phyloP scores from a whole-genome alignment of 192 early-diverging fungal genomes.

The Podila epigama region DNA sequence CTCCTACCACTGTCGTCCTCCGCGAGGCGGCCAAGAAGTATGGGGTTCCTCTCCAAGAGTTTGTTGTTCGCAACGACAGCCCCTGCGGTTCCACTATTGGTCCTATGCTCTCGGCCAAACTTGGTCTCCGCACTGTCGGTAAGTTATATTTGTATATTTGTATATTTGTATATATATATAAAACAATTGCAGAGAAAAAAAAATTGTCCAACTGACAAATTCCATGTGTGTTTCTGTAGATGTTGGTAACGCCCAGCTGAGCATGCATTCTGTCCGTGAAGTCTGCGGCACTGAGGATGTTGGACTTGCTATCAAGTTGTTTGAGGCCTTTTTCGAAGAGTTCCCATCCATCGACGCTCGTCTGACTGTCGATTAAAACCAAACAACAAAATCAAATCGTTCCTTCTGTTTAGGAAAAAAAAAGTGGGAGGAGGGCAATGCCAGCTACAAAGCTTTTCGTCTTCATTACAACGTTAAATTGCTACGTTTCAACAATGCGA shows the following conservation, averaged over 20 bases:
- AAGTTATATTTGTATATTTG: slow-evolving; percentile 14
- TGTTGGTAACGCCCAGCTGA: slow-evolving; percentile 94
- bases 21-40: slow-evolving; percentile 81
- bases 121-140: slow-evolving; percentile 95
- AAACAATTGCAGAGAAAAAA: not conserved
- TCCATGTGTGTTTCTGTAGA: slow-evolving; percentile 54
- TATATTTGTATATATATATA: not conserved
- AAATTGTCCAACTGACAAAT: no score
- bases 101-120: slow-evolving; percentile 92
- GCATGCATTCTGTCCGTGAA: slow-evolving; percentile 98
- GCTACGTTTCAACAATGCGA: no score
- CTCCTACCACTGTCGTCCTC: slow-evolving; percentile 74
- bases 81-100: slow-evolving; percentile 98
- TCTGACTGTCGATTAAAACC: slow-evolving; percentile 62
- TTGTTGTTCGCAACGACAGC: slow-evolving; percentile 92
- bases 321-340: slow-evolving; percentile 77
- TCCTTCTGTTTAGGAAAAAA: no score
- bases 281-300: slow-evolving; percentile 90
- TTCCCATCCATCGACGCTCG: slow-evolving; percentile 61
- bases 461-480: no score
- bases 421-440: no score
- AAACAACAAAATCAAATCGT: no score
- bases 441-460: no score
- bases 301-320: slow-evolving; percentile 81
- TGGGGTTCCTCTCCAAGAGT: slow-evolving; percentile 87